Evolutionary conservation across 106 monocot species (phyloP), one percentile per base, ranked within the genome.

Genomic region (Allium sativum): DNA sequence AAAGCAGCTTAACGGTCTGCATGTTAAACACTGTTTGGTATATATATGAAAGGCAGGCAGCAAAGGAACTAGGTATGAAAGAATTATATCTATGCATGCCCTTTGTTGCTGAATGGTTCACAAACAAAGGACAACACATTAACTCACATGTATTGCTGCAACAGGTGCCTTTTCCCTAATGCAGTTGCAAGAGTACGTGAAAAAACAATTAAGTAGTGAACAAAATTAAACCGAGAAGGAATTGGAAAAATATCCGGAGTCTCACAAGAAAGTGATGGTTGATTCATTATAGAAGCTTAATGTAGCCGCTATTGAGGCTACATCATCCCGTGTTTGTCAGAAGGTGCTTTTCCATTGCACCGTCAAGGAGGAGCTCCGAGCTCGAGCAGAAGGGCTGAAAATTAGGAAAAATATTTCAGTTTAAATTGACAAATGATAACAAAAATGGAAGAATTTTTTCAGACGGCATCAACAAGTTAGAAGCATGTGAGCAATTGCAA

Each of bases 221-320:
- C 87, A 82, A 0, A 77, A 78, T 56, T 91, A 85, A 64, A 91
- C 88, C 5, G 88, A 98, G 63, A 80, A 82, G 64, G 79, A 91
- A 64, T 90, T 96, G 45, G 96, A 98, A 64, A 65, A 69, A 10
- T 98, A 92, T 68, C 70, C 91, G 84, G 64, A 76, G 67, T 63
- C 79, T 21, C 81, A 98, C 55, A 88, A 98, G 72, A 85, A 84
- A 64, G 41, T 91, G 69, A 88, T 98, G 96, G 71, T 82, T 44
- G 84, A 98, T 74, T 92, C 96, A 9, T 78, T 98, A 19, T 98
- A 91, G 96, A 98, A 98, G 72, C 84, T 98, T 21, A 98, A 91
- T 78, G 96, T 98, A 74, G 91, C 91, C 45, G 96, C 91, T 76
- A 98, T 98, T 58, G 96, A 98, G 72, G 96, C 84, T 59, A 98